These are phyloP conservation scores for Breynia disticha DNA, from an alignment of 441 rosid genomes.

Conservation along the genomic window DNA sequence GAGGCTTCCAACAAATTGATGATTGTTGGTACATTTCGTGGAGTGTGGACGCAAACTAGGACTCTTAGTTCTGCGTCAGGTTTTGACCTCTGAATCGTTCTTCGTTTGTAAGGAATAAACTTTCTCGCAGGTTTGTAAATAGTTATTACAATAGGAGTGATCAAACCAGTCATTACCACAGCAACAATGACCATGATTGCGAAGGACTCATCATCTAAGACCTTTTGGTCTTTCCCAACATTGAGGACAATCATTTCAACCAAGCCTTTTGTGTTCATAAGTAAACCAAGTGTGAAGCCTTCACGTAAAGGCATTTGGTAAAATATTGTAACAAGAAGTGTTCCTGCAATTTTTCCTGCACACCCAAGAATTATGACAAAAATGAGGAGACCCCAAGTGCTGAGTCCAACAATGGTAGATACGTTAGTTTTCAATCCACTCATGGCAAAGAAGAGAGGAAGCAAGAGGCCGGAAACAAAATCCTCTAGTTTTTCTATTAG, in stretches of 20 bases:
- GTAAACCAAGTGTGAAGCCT: constrained; percentile 76
- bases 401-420: constrained; percentile 26
- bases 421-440: constrained; percentile 83
- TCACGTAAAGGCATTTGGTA: constrained; percentile 73
- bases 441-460: constrained; percentile 88
- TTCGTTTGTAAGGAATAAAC: constrained; percentile 51
- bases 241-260: constrained; percentile 89
- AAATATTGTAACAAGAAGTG: constrained; percentile 39
- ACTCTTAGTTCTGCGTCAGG: constrained; percentile 65
- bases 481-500: constrained; percentile 90
- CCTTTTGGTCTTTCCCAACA: constrained; percentile 84
- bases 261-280: constrained; percentile 93
- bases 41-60: constrained; percentile 72
- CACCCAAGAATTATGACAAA: constrained; percentile 48
- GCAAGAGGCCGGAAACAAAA: constrained; percentile 77
- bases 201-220: constrained; percentile 64
- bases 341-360: constrained; percentile 68
- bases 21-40: constrained; percentile 78
- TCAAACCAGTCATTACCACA: constrained; percentile 59
- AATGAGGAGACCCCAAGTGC: constrained; percentile 44
- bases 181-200: constrained; percentile 81
- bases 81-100: constrained; percentile 61
- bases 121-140: constrained; percentile 61
- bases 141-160: constrained; percentile 53
- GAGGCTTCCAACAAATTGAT: constrained; percentile 83